Evolutionary conservation across 179 eudicot genomes (phyloP).

Genomic region (Dionaea muscipula): DNA sequence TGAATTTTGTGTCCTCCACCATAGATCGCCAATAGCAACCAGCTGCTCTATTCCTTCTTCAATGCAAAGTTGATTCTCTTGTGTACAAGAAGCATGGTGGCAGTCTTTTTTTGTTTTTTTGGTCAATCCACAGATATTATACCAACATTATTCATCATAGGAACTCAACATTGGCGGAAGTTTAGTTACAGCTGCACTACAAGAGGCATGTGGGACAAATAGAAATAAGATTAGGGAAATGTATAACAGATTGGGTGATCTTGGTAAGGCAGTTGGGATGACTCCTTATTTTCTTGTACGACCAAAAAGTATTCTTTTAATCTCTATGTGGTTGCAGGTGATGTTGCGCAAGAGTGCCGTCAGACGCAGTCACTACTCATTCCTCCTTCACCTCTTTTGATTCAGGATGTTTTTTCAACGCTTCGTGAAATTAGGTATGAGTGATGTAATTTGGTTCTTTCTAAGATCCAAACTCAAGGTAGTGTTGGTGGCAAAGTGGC

Average conservation of each 20-base stretch:
- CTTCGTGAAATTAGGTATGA: constrained; percentile 75
- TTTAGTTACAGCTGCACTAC: constrained; percentile 62
- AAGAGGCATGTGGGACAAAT: constrained; percentile 89
- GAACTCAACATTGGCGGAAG: constrained; percentile 90
- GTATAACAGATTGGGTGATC: constrained; percentile 77
- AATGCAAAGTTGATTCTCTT: too few relatives aligned
- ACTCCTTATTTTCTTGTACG: constrained; percentile 5
- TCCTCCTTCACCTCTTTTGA: constrained; percentile 72
- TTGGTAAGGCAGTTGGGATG: constrained; percentile 37
- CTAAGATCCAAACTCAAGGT: neutral
- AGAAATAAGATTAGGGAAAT: constrained; percentile 64
- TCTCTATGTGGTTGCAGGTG: constrained; percentile 30
- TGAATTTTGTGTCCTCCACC: too few relatives aligned
- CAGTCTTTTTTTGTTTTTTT: too few relatives aligned
- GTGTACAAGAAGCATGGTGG: too few relatives aligned
- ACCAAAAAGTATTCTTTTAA: neutral
- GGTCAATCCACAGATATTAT: neutral
- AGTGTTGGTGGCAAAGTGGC: too few relatives aligned
- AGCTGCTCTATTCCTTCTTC: too few relatives aligned
- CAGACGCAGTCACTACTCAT: constrained; percentile 73
- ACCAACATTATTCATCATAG: constrained; percentile 17
- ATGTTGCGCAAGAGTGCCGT: constrained; percentile 95
- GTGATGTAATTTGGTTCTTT: constrained; percentile 6
- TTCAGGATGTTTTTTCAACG: constrained; percentile 59
- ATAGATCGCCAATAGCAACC: too few relatives aligned